Conservation (phyloP, 805 yeast species). For the Metschnikowia cubensis region DNA sequence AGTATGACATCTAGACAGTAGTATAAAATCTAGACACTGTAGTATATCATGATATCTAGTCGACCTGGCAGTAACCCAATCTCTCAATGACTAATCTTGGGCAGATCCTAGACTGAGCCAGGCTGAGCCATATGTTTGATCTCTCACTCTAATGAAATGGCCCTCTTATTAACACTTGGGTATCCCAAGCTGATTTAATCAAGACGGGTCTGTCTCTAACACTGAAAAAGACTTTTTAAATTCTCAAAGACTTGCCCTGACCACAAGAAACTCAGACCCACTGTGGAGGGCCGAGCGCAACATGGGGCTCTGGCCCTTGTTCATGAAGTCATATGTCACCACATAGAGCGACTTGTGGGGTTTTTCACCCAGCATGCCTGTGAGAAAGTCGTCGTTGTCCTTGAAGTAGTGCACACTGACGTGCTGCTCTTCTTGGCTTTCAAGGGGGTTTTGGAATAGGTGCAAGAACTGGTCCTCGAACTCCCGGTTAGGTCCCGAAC, state of each 20-base stretch:
- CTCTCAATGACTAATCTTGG: no score
- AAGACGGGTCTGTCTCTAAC: no score
- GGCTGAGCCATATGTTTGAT: no score
- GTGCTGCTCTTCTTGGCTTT: background rate
- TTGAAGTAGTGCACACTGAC: conserved; percentile 9
- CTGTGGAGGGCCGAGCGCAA: conserved; percentile 7
- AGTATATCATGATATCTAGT: no score
- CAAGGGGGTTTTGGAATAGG: background rate
- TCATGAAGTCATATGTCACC: conserved; percentile 15
- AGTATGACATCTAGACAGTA: no score
- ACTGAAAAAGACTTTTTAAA: no score
- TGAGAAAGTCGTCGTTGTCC: conserved; percentile 7
- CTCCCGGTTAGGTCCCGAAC: conserved; percentile 12
- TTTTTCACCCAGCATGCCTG: background rate
- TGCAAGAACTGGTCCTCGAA: conserved; percentile 16
- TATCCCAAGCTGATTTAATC: no score
- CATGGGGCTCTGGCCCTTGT: conserved; percentile 1
- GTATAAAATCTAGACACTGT: no score
- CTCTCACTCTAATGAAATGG: no score
- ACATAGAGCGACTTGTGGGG: conserved; percentile 4
- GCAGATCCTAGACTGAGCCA: no score
- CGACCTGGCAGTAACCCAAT: no score
- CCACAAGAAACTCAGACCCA: conserved; percentile 14
- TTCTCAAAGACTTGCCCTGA: conserved; percentile 7
- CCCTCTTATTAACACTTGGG: no score